Conservation (phyloP, 1,284 basidiomycete species). For the Sanguinoderma infundibulare region DNA sequence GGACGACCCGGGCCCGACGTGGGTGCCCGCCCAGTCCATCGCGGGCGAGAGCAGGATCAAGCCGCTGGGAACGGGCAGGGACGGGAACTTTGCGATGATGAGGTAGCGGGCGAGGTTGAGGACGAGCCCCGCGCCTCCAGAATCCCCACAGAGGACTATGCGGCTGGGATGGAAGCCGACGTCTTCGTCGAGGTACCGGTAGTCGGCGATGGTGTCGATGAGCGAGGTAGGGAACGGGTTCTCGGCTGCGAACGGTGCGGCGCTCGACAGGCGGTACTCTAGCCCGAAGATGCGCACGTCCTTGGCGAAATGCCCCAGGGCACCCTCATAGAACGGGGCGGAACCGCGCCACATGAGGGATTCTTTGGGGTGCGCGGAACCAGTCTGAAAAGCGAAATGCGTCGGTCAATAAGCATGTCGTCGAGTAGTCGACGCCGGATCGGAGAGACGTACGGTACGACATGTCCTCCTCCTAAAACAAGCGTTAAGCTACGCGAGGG, state of each 20-base stretch:
- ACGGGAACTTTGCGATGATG: constrained; percentile 39
- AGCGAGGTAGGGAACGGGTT: constrained; percentile 67
- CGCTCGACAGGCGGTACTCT: constrained; percentile 37
- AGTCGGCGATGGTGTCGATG: constrained; percentile 64
- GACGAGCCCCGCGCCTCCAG: constrained; percentile 73
- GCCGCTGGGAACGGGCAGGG: constrained; percentile 38
- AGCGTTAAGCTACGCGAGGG: not conserved
- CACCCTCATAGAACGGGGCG: constrained; percentile 6
- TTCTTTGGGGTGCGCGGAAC: constrained; percentile 45
- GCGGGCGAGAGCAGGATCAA: constrained; percentile 60
- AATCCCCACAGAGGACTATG: constrained; percentile 71
- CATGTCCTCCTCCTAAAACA: constrained; percentile 23
- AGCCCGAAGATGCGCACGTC: constrained; percentile 36
- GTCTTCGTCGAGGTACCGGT: constrained; percentile 55
- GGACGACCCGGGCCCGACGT: constrained; percentile 39
- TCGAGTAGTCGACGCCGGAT: not conserved
- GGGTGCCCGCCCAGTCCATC: constrained; percentile 51
- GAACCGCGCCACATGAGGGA: no score
- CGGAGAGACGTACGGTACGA: constrained; percentile 17
- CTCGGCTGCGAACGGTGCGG: constrained; percentile 25
- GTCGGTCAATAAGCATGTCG: no score
- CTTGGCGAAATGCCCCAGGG: constrained; percentile 24
- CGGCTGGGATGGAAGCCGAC: constrained; percentile 45
- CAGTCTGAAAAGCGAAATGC: constrained; percentile 3
- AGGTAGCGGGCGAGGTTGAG: constrained; percentile 57